Evolutionary conservation across 306 rosid species (phyloP).

Genomic region (Ormosia semicastrata): DNA sequence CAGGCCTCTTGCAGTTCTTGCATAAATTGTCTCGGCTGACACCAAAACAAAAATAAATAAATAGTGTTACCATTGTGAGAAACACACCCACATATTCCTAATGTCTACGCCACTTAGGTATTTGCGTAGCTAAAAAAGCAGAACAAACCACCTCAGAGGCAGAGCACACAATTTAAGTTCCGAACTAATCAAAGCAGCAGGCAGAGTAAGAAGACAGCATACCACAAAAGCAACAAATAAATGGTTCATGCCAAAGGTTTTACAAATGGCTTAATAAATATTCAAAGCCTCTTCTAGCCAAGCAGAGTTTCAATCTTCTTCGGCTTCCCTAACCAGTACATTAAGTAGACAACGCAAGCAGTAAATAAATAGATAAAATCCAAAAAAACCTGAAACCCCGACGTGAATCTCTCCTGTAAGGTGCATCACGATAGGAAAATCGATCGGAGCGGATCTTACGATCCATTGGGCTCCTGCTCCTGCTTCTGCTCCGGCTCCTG

Average conservation of each 20-base stretch:
- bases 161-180: neutral
- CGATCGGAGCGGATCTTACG: conserved; percentile 98
- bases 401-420: conserved; percentile 93
- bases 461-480: conserved; percentile 92
- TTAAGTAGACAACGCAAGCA: conserved; percentile 25
- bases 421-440: conserved; percentile 88
- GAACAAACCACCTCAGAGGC: neutral
- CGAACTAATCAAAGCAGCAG: conserved; percentile 15
- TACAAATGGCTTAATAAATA: neutral
- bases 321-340: conserved; percentile 35
- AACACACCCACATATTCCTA: neutral
- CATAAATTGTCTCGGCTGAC: conserved; percentile 94
- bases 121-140: neutral
- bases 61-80: conserved; percentile 7
- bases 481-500: conserved; percentile 90
- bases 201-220: conserved; percentile 9
- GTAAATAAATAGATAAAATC: conserved; percentile 38
- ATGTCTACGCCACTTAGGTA: neutral
- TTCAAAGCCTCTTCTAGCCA: conserved; percentile 29
- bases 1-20: conserved; percentile 99
- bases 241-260: neutral
- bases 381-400: conserved; percentile 96
- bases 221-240: neutral
- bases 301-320: conserved; percentile 17
- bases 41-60: conserved; percentile 23